Conservation (phyloP, 192 early-diverging fungal genomes). For the Entomortierella beljakovae region DNA sequence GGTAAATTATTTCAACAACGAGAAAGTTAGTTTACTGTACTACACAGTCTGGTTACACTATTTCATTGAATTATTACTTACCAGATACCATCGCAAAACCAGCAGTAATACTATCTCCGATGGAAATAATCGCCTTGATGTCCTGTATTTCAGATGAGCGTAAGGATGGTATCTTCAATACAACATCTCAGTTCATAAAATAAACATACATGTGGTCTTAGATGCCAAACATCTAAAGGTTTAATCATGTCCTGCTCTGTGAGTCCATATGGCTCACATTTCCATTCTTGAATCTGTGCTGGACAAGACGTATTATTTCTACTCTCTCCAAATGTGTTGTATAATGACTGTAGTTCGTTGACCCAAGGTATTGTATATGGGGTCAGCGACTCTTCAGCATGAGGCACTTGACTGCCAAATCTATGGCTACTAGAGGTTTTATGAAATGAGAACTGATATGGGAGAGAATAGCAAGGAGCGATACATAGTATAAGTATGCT, state of each 20-base stretch:
- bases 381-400: not conserved
- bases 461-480: conserved; percentile 7
- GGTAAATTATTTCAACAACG: not conserved
- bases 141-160: no score
- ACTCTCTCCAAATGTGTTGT: conserved; percentile 54
- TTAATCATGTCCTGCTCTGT: conserved; percentile 47
- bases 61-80: conserved; percentile 1
- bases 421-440: not conserved
- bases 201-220: conserved; percentile 60
- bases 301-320: conserved; percentile 51
- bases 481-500: conserved; percentile 11
- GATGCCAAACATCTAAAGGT: conserved; percentile 55
- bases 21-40: no score
- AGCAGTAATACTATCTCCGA: conserved; percentile 67
- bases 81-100: conserved; percentile 67
- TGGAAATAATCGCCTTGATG: conserved; percentile 59
- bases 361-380: conserved; percentile 59
- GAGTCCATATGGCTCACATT: conserved; percentile 48
- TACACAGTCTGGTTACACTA: no score
- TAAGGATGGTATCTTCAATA: no score
- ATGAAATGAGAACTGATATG: conserved; percentile 25
- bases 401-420: not conserved
- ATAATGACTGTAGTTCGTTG: conserved; percentile 54
- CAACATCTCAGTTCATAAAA: no score
- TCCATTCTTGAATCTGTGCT: conserved; percentile 52